Percentiles rank a stretch among this genome's conserved stretches.
These are phyloP conservation scores for Camelina laxa DNA, from an alignment of 345 rosid species.

Conservation along the genomic window DNA sequence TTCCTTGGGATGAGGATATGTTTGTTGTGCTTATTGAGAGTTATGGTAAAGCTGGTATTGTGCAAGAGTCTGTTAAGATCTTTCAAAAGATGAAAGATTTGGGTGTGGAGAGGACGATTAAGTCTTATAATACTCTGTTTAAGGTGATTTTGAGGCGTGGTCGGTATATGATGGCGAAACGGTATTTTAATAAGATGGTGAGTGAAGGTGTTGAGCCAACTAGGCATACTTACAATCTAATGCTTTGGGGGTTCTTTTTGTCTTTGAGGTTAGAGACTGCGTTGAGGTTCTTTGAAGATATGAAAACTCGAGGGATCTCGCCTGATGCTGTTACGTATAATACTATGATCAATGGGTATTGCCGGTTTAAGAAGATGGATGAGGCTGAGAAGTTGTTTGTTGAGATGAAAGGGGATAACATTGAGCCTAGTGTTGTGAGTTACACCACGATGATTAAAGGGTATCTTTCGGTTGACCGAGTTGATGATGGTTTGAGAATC, in stretches of 20 bases:
- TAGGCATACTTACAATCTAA: slow-evolving; percentile 73
- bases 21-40: slow-evolving; percentile 71
- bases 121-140: slow-evolving; percentile 74
- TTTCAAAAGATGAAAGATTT: slow-evolving; percentile 77
- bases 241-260: slow-evolving; percentile 91
- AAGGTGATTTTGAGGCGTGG: slow-evolving; percentile 85
- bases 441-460: slow-evolving; percentile 93
- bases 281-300: slow-evolving; percentile 75
- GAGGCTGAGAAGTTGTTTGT: slow-evolving; percentile 84
- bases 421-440: slow-evolving; percentile 73
- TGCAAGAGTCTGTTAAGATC: slow-evolving; percentile 86
- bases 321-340: slow-evolving; percentile 79
- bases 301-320: slow-evolving; percentile 65
- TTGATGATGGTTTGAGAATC: slow-evolving; percentile 73
- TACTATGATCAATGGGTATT: slow-evolving; percentile 75
- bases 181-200: slow-evolving; percentile 79
- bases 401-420: slow-evolving; percentile 81
- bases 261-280: slow-evolving; percentile 76
- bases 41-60: slow-evolving; percentile 83
- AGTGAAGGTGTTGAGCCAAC: slow-evolving; percentile 78
- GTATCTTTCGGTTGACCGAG: slow-evolving; percentile 58
- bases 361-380: slow-evolving; percentile 73
- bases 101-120: slow-evolving; percentile 72
- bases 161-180: slow-evolving; percentile 90
- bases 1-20: slow-evolving; percentile 86